Evolutionary conservation across 441 rosid genomes (phyloP).

Genomic region (Croton laevigatus): DNA sequence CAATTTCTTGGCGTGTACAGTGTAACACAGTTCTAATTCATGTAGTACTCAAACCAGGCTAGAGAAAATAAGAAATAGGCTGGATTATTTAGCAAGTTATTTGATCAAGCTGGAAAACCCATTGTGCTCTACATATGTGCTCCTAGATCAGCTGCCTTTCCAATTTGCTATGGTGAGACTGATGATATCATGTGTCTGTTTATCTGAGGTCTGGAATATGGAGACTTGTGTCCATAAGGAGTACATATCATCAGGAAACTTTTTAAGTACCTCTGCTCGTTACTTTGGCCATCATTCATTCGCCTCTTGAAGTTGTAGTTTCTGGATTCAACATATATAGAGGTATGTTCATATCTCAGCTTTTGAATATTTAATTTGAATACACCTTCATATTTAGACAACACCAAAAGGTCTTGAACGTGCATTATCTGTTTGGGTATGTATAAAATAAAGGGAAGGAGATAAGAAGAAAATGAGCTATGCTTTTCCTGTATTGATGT

Average conservation of each 20-base stretch:
- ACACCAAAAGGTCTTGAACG: too few relatives aligned
- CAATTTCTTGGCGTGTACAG: slow-evolving; percentile 20
- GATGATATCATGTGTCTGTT: slow-evolving; percentile 21
- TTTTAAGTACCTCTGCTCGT: slow-evolving; percentile 19
- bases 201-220: slow-evolving; percentile 28
- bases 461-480: neutral
- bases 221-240: slow-evolving; percentile 16
- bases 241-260: slow-evolving; percentile 14
- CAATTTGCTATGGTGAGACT: slow-evolving; percentile 24
- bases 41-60: slow-evolving; percentile 16
- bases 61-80: slow-evolving; percentile 17
- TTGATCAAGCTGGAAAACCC: slow-evolving; percentile 20
- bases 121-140: slow-evolving; percentile 6
- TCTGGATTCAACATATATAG: slow-evolving; percentile 27
- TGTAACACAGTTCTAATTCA: slow-evolving; percentile 27
- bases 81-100: slow-evolving; percentile 20
- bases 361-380: neutral
- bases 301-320: slow-evolving; percentile 23
- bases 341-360: slow-evolving; percentile 35
- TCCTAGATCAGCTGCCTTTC: slow-evolving; percentile 23
- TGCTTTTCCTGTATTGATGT: neutral
- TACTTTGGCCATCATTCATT: slow-evolving; percentile 19
- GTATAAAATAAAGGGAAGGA: neutral
- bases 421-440: neutral
- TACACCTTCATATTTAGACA: slow-evolving; percentile 3